A percentile compares a stretch with the other conserved stretches of the same genome.
phyloP scores from a whole-genome alignment of 2,329 filamentous ascomycete species.

The Orbilia quercus region DNA sequence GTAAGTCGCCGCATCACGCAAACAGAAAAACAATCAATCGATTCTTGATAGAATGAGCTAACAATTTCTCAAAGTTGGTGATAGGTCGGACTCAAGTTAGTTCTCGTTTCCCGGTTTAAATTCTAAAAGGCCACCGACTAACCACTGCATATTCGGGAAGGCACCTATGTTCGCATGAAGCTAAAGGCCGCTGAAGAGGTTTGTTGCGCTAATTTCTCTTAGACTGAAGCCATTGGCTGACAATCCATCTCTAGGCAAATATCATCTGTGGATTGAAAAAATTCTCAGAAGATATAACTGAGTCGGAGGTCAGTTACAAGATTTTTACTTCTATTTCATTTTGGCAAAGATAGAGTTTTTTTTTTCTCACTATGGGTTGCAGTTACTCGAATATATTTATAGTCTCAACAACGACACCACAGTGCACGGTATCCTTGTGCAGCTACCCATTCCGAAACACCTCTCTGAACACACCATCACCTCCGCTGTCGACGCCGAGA shows the following conservation, averaged over 20 bases:
- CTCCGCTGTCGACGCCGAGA: slow-evolving; percentile 88
- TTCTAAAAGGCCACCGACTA: slow-evolving; percentile 3
- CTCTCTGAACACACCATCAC: slow-evolving; percentile 92
- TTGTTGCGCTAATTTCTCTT: slow-evolving; percentile 60
- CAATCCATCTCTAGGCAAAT: slow-evolving; percentile 73
- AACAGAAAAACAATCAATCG: slow-evolving; percentile 1
- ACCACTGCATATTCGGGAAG: slow-evolving; percentile 65
- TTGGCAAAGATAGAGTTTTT: too few relatives aligned
- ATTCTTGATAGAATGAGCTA: slow-evolving; percentile 8
- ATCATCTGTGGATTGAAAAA: slow-evolving; percentile 89
- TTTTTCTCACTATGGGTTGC: slow-evolving; percentile 12
- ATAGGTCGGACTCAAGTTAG: slow-evolving; percentile 90
- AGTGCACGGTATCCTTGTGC: slow-evolving; percentile 92
- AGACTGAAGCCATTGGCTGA: slow-evolving; percentile 14
- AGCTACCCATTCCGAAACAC: slow-evolving; percentile 87
- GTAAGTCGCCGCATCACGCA: slow-evolving; percentile 66
- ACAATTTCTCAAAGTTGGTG: slow-evolving; percentile 74
- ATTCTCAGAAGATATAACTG: slow-evolving; percentile 81
- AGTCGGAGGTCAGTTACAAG: slow-evolving; percentile 71
- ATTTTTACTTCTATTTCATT: background rate
- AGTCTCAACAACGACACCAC: slow-evolving; percentile 85
- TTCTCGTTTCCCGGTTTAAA: slow-evolving; percentile 51
- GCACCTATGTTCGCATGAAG: slow-evolving; percentile 99
- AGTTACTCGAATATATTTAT: slow-evolving; percentile 81
- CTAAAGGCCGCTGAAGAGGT: slow-evolving; percentile 95